These are phyloP conservation scores for Ascochyta viciae-villosae DNA, from an alignment of 2,329 filamentous ascomycete species.

Conservation along the genomic window DNA sequence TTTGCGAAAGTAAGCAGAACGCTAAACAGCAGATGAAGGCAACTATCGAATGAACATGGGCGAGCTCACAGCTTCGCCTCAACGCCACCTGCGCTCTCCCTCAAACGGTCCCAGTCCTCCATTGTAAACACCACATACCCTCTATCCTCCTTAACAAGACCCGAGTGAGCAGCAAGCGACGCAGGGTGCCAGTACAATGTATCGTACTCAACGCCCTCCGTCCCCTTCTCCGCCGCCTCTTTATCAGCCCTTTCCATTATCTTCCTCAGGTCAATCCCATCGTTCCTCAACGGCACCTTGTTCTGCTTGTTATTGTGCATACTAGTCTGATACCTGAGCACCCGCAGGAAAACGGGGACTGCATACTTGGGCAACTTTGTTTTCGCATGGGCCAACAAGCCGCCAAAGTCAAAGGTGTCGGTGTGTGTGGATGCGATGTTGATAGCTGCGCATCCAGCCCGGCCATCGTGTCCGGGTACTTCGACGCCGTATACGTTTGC, in stretches of 20 bases:
- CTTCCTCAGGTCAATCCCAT: conserved; percentile 67
- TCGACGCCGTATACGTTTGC: conserved; percentile 59
- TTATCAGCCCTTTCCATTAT: conserved; percentile 50
- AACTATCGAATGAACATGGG: too few relatives aligned
- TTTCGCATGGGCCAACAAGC: conserved; percentile 64
- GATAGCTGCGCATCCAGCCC: conserved; percentile 63
- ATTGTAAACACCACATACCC: conserved; percentile 65
- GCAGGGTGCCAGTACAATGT: conserved; percentile 59
- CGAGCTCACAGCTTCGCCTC: conserved; percentile 27
- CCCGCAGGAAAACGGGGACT: conserved; percentile 74
- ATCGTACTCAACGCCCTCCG: conserved; percentile 48
- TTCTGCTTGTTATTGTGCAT: conserved; percentile 84
- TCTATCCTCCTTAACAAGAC: conserved; percentile 46
- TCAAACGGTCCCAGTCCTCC: conserved; percentile 65
- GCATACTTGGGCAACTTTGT: conserved; percentile 73
- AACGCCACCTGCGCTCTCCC: conserved; percentile 33
- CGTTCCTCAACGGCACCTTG: conserved; percentile 72
- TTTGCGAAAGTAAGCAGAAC: too few relatives aligned
- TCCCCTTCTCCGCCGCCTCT: conserved; percentile 48
- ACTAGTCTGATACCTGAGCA: conserved; percentile 65
- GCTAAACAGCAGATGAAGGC: too few relatives aligned
- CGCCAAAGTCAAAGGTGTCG: conserved; percentile 59
- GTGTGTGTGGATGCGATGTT: conserved; percentile 61
- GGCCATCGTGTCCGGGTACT: conserved; percentile 57
- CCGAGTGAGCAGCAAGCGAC: conserved; percentile 43